These are phyloP conservation scores for Citrus medica DNA, from an alignment of 345 rosid species.

Conservation along the genomic window DNA sequence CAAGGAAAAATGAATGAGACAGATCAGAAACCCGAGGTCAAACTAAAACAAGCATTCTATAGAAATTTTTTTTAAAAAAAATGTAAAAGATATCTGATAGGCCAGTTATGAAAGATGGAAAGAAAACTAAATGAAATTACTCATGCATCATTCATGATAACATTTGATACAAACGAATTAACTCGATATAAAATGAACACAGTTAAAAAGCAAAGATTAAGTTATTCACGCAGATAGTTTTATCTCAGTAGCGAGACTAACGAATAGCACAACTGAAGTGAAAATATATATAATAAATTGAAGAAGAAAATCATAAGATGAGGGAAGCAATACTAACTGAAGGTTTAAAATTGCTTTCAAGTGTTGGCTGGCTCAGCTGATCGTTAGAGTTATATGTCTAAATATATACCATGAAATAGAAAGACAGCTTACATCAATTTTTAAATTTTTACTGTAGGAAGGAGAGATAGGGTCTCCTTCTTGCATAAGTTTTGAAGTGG, in stretches of 20 bases:
- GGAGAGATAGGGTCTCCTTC: neutral
- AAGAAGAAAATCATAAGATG: neutral
- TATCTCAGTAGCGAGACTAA: neutral
- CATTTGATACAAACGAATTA: neutral
- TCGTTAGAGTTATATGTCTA: neutral
- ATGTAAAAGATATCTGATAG: too few species aligned
- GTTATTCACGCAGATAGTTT: neutral
- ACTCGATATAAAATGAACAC: neutral
- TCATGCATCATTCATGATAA: too few species aligned
- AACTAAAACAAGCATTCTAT: neutral
- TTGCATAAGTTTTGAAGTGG: neutral
- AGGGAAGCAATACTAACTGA: neutral
- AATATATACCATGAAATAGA: neutral
- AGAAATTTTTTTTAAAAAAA: fast-evolving
- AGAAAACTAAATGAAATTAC: too few species aligned
- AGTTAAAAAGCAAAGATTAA: neutral
- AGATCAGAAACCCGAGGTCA: neutral
- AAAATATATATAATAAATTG: neutral
- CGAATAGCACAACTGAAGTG: neutral
- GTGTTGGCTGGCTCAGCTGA: neutral
- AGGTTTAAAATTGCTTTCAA: neutral
- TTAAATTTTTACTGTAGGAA: too few species aligned
- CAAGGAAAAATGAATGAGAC: too few species aligned
- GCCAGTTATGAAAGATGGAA: too few species aligned
- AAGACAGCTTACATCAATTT: too few species aligned